Evolutionary conservation across 805 yeast genomes (phyloP), one percentile per base, ranked within the genome.

Genomic region (Cyberlindnera maclurae): DNA sequence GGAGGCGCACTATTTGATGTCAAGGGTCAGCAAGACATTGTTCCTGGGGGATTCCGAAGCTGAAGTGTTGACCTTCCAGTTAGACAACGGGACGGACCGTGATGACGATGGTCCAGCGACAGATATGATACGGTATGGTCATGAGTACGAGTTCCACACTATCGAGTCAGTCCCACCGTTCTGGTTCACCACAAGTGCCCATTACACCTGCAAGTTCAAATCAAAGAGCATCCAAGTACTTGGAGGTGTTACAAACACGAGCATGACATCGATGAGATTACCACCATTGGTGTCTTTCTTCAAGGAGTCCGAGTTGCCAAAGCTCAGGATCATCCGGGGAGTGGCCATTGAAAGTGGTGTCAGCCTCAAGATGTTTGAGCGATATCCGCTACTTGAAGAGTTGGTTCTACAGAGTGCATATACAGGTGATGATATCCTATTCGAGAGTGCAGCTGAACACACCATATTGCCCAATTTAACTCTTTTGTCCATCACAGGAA

Each of bases 271-370:
- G 12, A 15, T 20, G n/a, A 38, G 56, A 31, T 16, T 50, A 3
- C 51, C 53, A 2, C 47, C 51, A 3, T 20, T 52, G 20, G 20
- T 42, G 18, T 44, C 43, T 15, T 52, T 53, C 33, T 38, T 53
- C 27, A 33, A 50, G 20, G 12, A 26, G 9, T 50, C 55, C 3
- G 28, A 42, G 7, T 4, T 53, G 7, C 57, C 56, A 4, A 46
- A 49, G 16, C 29, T 53, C 5, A 35, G 17, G 20, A 26, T 35
- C 9, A 39, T 53, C 5, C 36, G 34, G 5, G 52, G 47, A 4
- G 39, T 52, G 12, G 49, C 56, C 1, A 46, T 53, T 13, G 54
- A 52, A 28, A 45, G 49, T 31, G 58, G 57, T 1, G 3, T 38
- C 1, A 35, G 40, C 12, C 29, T 53, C 12, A 33, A 45, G 27